Conservation (phyloP, 2,329 filamentous ascomycete species). For the Macroventuria anomochaeta region DNA sequence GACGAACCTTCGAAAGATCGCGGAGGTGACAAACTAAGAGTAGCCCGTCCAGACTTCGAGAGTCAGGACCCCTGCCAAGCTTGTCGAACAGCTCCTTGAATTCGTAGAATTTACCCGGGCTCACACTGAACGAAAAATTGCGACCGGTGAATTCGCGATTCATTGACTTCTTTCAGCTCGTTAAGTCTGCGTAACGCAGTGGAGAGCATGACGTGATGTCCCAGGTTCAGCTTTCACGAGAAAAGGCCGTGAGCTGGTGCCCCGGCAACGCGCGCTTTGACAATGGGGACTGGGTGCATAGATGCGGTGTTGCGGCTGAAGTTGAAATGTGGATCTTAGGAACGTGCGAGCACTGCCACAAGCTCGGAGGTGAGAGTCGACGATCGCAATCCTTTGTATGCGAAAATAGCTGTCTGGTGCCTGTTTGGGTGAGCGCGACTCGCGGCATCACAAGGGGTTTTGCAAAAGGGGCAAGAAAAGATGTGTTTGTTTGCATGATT, state of each 20-base stretch:
- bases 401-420: constrained; percentile 3
- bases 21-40: constrained; percentile 1
- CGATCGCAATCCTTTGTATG: constrained; percentile 9
- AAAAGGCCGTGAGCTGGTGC: constrained; percentile 10
- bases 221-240: not conserved
- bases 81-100: not conserved
- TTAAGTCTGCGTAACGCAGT: constrained; percentile 5
- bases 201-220: constrained; percentile 11
- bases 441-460: constrained; percentile 9
- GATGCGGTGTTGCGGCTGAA: constrained; percentile 12
- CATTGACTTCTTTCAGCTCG: not conserved
- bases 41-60: not conserved
- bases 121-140: not conserved
- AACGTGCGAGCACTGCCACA: constrained; percentile 18
- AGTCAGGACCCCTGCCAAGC: constrained; percentile 1
- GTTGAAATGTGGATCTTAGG: constrained; percentile 10
- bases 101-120: not conserved
- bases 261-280: constrained; percentile 14
- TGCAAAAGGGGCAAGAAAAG: constrained; percentile 13
- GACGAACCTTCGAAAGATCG: not conserved
- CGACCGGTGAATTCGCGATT: not conserved
- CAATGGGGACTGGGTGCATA: not conserved
- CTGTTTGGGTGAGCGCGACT: constrained; percentile 2
- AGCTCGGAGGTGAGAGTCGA: not conserved
- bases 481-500: not conserved